A percentile compares a stretch with the other conserved stretches of the same genome.
phyloP scores from a whole-genome alignment of 1,284 basidiomycete species.

The Ustilago vetiveriae region DNA sequence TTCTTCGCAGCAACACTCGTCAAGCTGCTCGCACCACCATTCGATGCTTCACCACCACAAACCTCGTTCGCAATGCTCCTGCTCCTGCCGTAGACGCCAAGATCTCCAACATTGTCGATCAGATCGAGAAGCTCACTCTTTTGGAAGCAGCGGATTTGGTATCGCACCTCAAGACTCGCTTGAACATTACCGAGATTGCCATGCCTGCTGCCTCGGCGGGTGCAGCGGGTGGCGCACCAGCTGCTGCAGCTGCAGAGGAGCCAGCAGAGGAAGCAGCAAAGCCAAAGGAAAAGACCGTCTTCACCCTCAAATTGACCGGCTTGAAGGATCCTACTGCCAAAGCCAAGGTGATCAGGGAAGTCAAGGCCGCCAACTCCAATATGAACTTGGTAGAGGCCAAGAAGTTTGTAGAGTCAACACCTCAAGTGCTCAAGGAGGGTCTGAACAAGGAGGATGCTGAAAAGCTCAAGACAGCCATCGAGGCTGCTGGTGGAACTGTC shows the following conservation, averaged over 20 bases:
- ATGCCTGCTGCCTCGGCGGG: slow-evolving; percentile 80
- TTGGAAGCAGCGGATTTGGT: slow-evolving; percentile 98
- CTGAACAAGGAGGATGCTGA: slow-evolving; percentile 97
- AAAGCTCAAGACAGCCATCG: slow-evolving; percentile 90
- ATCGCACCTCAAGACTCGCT: slow-evolving; percentile 85
- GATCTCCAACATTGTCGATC: slow-evolving; percentile 86
- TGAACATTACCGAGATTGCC: slow-evolving; percentile 98
- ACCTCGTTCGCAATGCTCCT: slow-evolving; percentile 11
- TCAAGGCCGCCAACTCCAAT: slow-evolving; percentile 76
- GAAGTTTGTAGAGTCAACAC: slow-evolving; percentile 97
- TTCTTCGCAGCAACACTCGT: slow-evolving; percentile 4
- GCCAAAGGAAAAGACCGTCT: slow-evolving; percentile 98
- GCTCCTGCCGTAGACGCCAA: slow-evolving; percentile 70
- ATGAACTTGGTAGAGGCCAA: slow-evolving; percentile 77
- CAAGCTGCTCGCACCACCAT: slow-evolving; percentile 6
- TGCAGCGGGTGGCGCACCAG: slow-evolving; percentile 13
- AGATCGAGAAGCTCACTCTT: slow-evolving; percentile 88
- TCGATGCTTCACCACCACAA: slow-evolving; percentile 18
- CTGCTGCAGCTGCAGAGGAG: slow-evolving; percentile 56
- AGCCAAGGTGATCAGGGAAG: slow-evolving; percentile 97
- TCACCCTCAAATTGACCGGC: slow-evolving; percentile 78
- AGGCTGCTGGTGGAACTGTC: slow-evolving; percentile 87
- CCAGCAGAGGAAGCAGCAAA: slow-evolving; percentile 80
- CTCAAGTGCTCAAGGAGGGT: slow-evolving; percentile 94
- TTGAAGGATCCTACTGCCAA: slow-evolving; percentile 69